Evolutionary conservation across 2,329 filamentous ascomycete species (phyloP).

Genomic region (Colletotrichum somersetense): DNA sequence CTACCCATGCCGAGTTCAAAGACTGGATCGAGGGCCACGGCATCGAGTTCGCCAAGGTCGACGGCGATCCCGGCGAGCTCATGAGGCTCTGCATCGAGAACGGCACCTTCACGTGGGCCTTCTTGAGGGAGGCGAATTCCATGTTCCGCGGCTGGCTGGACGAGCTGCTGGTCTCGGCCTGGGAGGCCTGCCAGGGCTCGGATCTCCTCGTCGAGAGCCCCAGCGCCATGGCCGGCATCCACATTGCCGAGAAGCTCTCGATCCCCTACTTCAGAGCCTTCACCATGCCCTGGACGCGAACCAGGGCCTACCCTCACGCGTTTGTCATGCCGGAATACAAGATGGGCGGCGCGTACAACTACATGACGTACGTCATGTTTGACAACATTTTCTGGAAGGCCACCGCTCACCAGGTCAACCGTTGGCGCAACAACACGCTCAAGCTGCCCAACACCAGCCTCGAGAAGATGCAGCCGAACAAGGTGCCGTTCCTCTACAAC

Average conservation of each 20-base stretch:
- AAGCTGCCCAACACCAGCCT: constrained; percentile 83
- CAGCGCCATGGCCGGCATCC: constrained; percentile 96
- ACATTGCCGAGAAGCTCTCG: constrained; percentile 91
- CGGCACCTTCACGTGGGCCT: constrained; percentile 95
- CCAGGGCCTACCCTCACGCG: constrained; percentile 94
- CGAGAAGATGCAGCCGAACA: constrained; percentile 94
- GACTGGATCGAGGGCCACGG: constrained; percentile 92
- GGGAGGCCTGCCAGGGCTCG: constrained; percentile 84
- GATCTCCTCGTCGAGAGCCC: constrained; percentile 96
- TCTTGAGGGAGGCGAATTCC: constrained; percentile 86
- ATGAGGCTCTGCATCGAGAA: constrained; percentile 98
- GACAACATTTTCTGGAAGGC: constrained; percentile 98
- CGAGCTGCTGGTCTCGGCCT: constrained; percentile 84
- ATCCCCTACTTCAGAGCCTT: constrained; percentile 98
- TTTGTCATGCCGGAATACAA: constrained; percentile 94
- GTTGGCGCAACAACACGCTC: constrained; percentile 87
- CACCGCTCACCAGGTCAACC: constrained; percentile 90
- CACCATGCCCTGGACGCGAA: constrained; percentile 98
- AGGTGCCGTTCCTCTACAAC: constrained; percentile 98
- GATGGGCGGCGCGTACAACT: constrained; percentile 95
- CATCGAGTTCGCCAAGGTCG: constrained; percentile 90
- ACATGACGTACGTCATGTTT: constrained; percentile 95
- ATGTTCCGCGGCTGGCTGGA: constrained; percentile 98
- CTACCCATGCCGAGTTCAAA: constrained; percentile 91
- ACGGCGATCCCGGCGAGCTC: constrained; percentile 91